Evolutionary conservation across 202 grass and related monocot genomes (phyloP), one percentile per base, ranked within the genome.

Genomic region (Panicum virgatum): DNA sequence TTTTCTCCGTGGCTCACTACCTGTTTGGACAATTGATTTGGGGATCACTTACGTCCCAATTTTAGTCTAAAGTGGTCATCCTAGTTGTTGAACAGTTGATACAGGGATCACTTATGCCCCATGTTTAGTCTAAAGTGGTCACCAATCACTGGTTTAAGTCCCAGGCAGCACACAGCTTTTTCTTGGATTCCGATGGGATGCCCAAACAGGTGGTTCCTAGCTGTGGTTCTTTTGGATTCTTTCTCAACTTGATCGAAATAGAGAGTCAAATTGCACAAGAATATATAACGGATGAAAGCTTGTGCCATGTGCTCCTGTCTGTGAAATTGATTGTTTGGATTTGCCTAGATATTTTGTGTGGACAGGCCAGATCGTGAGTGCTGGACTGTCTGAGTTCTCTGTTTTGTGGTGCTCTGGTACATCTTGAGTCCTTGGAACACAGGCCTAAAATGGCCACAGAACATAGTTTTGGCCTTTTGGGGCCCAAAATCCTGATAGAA

Each of bases 281-380:
- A 61, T 25, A 26, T 71, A 56, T 62, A 53, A 62, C 40, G 18
- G 62, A 7, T 8, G 27, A 9, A 50, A 44, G 20, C 39, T 65
- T 43, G 58, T 64, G 29, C 77, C 87, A 82, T 85, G 87, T 89
- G 82, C 87, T 77, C 34, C 38, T 82, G 87, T 82, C 65, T 89
- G 64, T 89, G 77, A 77, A 81, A 12, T 72, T 66, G 63, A 34
- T 66, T 60, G 65, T 58, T 77, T 75, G 26, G 27, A 12, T 75
- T 18, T 80, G 20, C 26, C 69, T 36, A 75, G 29, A 86, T 89
- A 64, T 71, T 85, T 19, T 26, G 1, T 69, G 11, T 83, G 75
- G 30, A 40, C 6, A 8, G 52, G 48, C 58, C 78, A 73, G 72
- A 73, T 85, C 50, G 3, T 25, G 39, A 36, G 63, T 70, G 22